A percentile compares a stretch with the other conserved stretches of the same genome.
Evolutionary conservation across 106 monocot species (phyloP).

Genomic region (Gastrodia elata): DNA sequence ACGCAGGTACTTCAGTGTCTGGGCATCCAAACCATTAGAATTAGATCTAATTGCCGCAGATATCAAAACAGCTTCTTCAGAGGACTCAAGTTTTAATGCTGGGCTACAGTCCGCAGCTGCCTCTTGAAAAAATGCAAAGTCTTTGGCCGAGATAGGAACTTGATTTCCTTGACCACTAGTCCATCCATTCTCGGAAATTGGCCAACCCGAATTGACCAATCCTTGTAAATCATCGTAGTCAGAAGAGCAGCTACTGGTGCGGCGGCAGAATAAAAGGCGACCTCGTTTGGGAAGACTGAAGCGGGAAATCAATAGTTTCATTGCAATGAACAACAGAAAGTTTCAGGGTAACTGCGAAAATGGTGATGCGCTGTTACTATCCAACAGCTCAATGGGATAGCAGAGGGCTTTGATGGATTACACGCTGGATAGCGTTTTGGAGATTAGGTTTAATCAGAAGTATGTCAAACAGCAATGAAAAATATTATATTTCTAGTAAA

Average conservation of each 20-base stretch:
- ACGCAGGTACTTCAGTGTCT: constrained; percentile 46
- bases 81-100: constrained; percentile 3
- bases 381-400: not conserved
- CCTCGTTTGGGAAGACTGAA: constrained; percentile 8
- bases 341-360: not conserved
- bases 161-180: not conserved
- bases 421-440: not conserved
- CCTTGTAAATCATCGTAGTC: constrained; percentile 22
- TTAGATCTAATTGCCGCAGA: constrained; percentile 33
- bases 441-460: not conserved
- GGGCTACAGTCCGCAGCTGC: not conserved
- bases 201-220: constrained; percentile 31
- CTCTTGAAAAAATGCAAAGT: constrained; percentile 63
- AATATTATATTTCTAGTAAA: too few species aligned
- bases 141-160: constrained; percentile 29
- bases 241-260: constrained; percentile 17
- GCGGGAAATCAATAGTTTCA: not conserved
- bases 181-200: not conserved
- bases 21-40: constrained; percentile 28
- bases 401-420: not conserved
- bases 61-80: constrained; percentile 43
- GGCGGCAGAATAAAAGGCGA: constrained; percentile 11
- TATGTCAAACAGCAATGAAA: too few species aligned
- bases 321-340: constrained; percentile 2
- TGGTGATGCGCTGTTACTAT: too few species aligned